Conservation (phyloP, 2,329 filamentous ascomycete genomes). For the Chalara sp. region DNA sequence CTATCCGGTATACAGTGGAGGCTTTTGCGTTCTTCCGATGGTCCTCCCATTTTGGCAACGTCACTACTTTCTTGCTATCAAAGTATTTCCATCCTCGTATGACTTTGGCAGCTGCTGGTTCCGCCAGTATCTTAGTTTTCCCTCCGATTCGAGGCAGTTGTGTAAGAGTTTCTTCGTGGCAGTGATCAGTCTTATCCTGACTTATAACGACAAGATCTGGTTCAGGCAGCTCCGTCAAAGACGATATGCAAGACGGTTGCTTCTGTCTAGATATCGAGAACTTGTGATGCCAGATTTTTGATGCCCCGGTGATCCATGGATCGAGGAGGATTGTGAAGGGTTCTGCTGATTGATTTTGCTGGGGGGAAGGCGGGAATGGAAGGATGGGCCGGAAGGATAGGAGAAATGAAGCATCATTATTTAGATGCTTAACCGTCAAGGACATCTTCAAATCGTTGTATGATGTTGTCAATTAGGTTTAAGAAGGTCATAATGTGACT, state of each 20-base stretch:
- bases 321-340: constrained; percentile 65
- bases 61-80: constrained; percentile 39
- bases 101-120: constrained; percentile 55
- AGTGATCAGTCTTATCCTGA: constrained; percentile 62
- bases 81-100: constrained; percentile 67
- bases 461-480: constrained; percentile 7
- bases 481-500: constrained; percentile 10
- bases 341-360: constrained; percentile 29
- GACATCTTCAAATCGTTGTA: constrained; percentile 41
- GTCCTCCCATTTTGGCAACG: constrained; percentile 41
- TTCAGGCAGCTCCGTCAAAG: constrained; percentile 44
- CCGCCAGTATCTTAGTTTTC: constrained; percentile 58
- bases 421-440: constrained; percentile 56
- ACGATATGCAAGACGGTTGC: constrained; percentile 47
- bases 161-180: constrained; percentile 61
- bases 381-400: constrained; percentile 45
- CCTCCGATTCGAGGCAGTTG: constrained; percentile 48
- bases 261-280: constrained; percentile 55
- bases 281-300: constrained; percentile 51
- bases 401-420: constrained; percentile 59
- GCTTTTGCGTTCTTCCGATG: constrained; percentile 16
- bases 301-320: constrained; percentile 60
- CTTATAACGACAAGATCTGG: constrained; percentile 53
- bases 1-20: constrained; percentile 34
- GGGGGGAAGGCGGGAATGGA: constrained; percentile 29